Evolutionary conservation across 2,329 filamentous ascomycete species (phyloP).

Genomic region (Pyrenophora graminea): DNA sequence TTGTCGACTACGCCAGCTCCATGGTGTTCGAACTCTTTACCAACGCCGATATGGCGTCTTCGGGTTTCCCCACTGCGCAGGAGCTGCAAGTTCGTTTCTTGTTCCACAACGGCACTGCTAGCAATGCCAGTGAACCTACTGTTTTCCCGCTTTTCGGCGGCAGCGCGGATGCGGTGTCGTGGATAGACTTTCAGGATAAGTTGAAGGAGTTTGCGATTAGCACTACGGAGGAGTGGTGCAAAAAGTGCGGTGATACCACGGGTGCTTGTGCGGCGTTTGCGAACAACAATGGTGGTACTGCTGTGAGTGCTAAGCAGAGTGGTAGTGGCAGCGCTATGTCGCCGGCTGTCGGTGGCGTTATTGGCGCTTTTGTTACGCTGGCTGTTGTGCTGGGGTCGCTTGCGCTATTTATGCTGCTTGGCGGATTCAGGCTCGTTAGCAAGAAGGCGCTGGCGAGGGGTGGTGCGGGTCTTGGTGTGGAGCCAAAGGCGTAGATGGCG

Average conservation of each 20-base stretch:
- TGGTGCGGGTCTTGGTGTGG: conserved; percentile 4
- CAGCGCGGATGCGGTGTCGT: conserved; percentile 61
- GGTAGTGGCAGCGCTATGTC: conserved; percentile 57
- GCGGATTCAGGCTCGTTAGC: conserved; percentile 62
- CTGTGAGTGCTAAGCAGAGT: conserved; percentile 15
- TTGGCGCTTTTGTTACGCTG: conserved; percentile 71
- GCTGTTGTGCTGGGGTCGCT: conserved; percentile 62
- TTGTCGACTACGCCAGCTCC: conserved; percentile 82
- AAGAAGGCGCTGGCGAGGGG: conserved; percentile 51
- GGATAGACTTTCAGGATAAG: conserved; percentile 67
- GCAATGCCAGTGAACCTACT: conserved; percentile 49
- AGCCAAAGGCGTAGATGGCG: conserved; percentile 16
- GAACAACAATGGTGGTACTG: conserved; percentile 10
- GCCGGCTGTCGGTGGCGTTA: conserved; percentile 76
- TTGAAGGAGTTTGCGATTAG: conserved; percentile 70
- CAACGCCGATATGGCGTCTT: conserved; percentile 38
- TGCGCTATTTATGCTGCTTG: conserved; percentile 59
- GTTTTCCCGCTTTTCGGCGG: conserved; percentile 67
- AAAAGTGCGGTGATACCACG: conserved; percentile 72
- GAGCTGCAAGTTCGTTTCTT: conserved; percentile 65
- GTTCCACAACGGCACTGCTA: conserved; percentile 65
- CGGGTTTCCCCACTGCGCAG: conserved; percentile 49
- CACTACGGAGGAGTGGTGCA: conserved; percentile 72
- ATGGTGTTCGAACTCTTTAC: conserved; percentile 78
- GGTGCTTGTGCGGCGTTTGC: conserved; percentile 64